Evolutionary conservation across 805 yeast genomes (phyloP).

Genomic region (Starmerella floricola): DNA sequence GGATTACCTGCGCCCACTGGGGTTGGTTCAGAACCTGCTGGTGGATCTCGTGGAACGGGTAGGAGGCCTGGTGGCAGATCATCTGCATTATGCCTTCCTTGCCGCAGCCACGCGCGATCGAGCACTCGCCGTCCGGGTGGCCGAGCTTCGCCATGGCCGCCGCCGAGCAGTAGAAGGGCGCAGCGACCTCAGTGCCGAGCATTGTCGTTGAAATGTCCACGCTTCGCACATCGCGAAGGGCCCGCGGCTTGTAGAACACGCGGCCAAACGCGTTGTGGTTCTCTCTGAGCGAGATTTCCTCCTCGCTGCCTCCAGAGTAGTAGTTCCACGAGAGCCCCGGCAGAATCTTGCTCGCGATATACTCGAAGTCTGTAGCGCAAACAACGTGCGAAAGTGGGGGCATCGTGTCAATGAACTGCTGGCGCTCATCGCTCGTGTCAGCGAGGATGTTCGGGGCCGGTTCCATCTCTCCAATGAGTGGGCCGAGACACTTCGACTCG

Average conservation of each 20-base stretch:
- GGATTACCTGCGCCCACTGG: slow-evolving; percentile 84
- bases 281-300: slow-evolving; percentile 78
- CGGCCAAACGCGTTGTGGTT: slow-evolving; percentile 82
- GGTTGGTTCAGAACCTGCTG: slow-evolving; percentile 62
- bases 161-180: slow-evolving; percentile 82
- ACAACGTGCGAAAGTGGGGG: slow-evolving; percentile 61
- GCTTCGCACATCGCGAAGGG: slow-evolving; percentile 65
- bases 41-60: slow-evolving; percentile 73
- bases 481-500: slow-evolving; percentile 50
- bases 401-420: slow-evolving; percentile 35
- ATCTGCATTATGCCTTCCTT: slow-evolving; percentile 64
- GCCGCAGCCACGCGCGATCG: slow-evolving; percentile 73
- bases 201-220: slow-evolving; percentile 60
- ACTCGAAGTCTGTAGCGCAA: slow-evolving; percentile 77
- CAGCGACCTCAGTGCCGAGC: slow-evolving; percentile 56
- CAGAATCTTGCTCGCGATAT: slow-evolving; percentile 67
- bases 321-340: slow-evolving; percentile 81
- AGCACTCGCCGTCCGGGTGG: slow-evolving; percentile 84
- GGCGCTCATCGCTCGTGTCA: slow-evolving; percentile 33
- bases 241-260: slow-evolving; percentile 72
- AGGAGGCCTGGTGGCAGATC: slow-evolving; percentile 86
- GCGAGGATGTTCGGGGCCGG: slow-evolving; percentile 27
- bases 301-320: slow-evolving; percentile 87
- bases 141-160: slow-evolving; percentile 88
- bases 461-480: slow-evolving; percentile 25